These are phyloP conservation scores for Mortierella sp. DNA, from an alignment of 371 early-diverging fungal species.

Conservation along the genomic window DNA sequence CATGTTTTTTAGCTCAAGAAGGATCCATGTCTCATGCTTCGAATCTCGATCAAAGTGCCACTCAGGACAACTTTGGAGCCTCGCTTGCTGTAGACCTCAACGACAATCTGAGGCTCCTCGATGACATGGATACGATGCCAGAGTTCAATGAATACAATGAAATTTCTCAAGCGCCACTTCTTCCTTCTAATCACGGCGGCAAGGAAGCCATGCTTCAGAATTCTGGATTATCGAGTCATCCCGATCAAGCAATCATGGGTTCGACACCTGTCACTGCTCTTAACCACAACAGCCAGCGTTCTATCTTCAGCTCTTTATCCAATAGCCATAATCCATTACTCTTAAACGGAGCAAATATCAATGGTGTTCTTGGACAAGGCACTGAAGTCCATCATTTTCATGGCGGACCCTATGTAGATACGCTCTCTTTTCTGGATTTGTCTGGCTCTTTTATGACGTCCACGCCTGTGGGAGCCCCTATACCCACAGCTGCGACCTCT, in stretches of 20 bases:
- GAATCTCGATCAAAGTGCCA: conserved; percentile 7
- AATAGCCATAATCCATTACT: conserved; percentile 10
- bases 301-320: conserved; percentile 16
- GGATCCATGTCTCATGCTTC: conserved; percentile 11
- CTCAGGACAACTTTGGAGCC: conserved; percentile 34
- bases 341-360: conserved; percentile 5
- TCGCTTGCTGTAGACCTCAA: conserved; percentile 37
- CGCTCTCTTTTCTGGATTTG: conserved; percentile 33
- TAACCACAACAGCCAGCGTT: neutral
- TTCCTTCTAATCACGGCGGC: neutral
- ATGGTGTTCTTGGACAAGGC: conserved; percentile 1
- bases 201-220: conserved; percentile 6
- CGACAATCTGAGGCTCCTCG: conserved; percentile 32
- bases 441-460: conserved; percentile 29
- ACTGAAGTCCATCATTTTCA: conserved; percentile 21
- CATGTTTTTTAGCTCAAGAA: conserved; percentile 12
- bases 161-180: conserved; percentile 4
- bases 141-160: conserved; percentile 28
- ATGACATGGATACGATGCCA: conserved; percentile 39
- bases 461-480: conserved; percentile 3
- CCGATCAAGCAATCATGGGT: conserved; percentile 9
- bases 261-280: neutral
- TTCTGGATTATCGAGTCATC: conserved; percentile 2
- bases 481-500: conserved; percentile 5
- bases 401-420: conserved; percentile 29